Evolutionary conservation across 495 filamentous ascomycete genomes (phyloP), one percentile per base, ranked within the genome.

Genomic region (Talaromyces adpressus): DNA sequence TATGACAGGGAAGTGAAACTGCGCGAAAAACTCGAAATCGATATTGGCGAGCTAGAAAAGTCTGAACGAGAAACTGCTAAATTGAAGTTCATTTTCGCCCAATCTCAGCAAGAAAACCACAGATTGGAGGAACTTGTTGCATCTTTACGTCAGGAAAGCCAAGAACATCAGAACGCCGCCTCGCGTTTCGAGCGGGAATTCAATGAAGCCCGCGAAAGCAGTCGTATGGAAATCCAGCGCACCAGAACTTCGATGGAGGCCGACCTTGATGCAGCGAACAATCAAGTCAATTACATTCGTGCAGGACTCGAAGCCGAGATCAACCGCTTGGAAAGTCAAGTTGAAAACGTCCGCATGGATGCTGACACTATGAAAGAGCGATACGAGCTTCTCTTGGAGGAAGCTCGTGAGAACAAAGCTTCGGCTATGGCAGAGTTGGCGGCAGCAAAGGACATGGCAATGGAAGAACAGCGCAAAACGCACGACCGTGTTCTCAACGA

Each of bases 111-210:
- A 47, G 77, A 80, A 57, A 84, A 86, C 51, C 73, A 67, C 39
- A 83, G 86, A 45, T 81, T 95, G 20, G 87, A 92, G 69, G 80
- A 79, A 25, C 72, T 87, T 32, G 79, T 91, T n/a, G 75, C 75
- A 52, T 80, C 84, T 66, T 76, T 94, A 45, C 83, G 87, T 59
- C 77, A 81, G 30, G 89, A 95, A 69, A 90, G 85, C 67, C 79
- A 87, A 61, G 83, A 87, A 57, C 77, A 91, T 65, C 77, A 85
- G 62, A 67, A 80, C 57, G 73, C 76, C 41, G 83, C 87, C 41
- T 81, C 88, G 58, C 85, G 85, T n/a, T 87, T 85, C 71, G 87
- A 94, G 74, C 84, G 91, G 59, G 92, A 97, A 70, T 88, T 89
- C 66, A 84, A 90, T 64, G 89, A 94, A 68, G 89, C 92, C 16